These are phyloP conservation scores for Chlorella ohadii DNA, from an alignment of 139 green algal genomes.

Conservation along the genomic window DNA sequence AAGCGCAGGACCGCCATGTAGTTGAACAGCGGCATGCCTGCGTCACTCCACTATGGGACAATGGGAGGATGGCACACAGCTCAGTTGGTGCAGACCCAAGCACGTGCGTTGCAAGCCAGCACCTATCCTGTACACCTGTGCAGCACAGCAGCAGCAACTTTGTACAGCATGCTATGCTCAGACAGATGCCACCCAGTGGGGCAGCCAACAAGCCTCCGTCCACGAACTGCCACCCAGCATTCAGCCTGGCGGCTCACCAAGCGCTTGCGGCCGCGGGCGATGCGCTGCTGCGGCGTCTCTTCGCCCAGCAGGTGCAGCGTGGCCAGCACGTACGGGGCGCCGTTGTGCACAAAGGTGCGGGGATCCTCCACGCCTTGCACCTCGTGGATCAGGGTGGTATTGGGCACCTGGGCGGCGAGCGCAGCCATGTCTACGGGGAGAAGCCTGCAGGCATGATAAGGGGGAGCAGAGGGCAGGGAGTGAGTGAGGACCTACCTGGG, in stretches of 20 bases:
- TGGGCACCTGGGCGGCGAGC: background rate
- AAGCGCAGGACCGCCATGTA: background rate
- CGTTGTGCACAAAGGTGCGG: background rate
- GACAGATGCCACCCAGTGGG: too few relatives aligned
- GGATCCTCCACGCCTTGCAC: slow-evolving; percentile 7
- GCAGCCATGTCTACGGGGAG: background rate
- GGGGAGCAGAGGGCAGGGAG: background rate
- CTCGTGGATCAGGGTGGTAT: background rate
- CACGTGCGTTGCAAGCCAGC: too few relatives aligned
- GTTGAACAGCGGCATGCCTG: background rate
- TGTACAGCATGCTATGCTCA: too few relatives aligned
- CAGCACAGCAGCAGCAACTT: too few relatives aligned
- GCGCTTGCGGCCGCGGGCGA: too few relatives aligned
- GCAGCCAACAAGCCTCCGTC: too few relatives aligned
- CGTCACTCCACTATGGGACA: background rate
- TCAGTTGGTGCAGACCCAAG: too few relatives aligned
- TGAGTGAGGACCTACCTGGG: too few relatives aligned
- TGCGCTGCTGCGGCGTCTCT: too few relatives aligned
- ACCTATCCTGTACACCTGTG: too few relatives aligned
- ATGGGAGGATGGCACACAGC: background rate
- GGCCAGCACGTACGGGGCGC: background rate
- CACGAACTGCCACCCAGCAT: too few relatives aligned
- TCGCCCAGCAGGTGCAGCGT: background rate
- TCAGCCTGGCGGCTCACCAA: too few relatives aligned
- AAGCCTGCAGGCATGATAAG: background rate